phyloP scores from a whole-genome alignment of 192 early-diverging fungal genomes.

The Coemansia aciculifera region DNA sequence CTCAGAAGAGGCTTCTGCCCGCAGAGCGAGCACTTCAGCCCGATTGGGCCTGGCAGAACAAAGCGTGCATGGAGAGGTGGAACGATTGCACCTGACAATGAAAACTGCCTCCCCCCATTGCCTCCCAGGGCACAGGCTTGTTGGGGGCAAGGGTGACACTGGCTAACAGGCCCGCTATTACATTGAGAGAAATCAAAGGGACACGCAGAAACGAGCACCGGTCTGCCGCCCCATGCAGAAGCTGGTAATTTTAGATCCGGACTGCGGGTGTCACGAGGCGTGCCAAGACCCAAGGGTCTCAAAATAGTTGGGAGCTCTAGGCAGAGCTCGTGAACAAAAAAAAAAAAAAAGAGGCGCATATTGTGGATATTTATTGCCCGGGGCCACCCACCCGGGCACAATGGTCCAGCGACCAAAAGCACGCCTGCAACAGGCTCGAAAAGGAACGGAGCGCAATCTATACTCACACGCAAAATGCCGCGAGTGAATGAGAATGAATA shows the following conservation, averaged over 20 bases:
- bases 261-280: neutral
- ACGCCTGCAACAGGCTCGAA: neutral
- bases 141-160: neutral
- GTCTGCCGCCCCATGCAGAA: neutral
- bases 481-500: neutral
- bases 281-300: neutral
- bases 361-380: slow-evolving; percentile 4
- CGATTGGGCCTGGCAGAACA: slow-evolving; percentile 4
- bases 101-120: neutral
- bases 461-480: neutral
- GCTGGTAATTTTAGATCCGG: neutral
- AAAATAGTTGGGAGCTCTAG: neutral
- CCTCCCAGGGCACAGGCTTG: neutral
- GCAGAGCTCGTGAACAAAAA: neutral
- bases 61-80: slow-evolving; percentile 3
- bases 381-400: neutral
- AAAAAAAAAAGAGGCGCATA: neutral
- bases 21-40: neutral
- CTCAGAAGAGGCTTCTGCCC: neutral
- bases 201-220: neutral
- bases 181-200: neutral
- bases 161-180: neutral
- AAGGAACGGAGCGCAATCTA: neutral
- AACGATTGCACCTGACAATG: neutral
- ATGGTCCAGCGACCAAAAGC: neutral